Evolutionary conservation across 139 green algal genomes (phyloP).

Genomic region (Chlorella sp.): DNA sequence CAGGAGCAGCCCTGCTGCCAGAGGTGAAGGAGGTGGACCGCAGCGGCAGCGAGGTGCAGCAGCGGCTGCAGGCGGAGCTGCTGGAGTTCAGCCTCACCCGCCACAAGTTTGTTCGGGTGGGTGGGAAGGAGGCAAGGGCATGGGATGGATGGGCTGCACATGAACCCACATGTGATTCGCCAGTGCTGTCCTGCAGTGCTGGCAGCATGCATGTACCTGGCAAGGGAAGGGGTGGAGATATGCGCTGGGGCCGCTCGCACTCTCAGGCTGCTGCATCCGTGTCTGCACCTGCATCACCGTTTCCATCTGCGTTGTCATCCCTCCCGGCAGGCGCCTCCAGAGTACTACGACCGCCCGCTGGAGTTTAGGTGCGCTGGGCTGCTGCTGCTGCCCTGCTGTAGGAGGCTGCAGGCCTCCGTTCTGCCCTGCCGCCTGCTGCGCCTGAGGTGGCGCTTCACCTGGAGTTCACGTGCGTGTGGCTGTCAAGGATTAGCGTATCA

Average conservation of each 20-base stretch:
- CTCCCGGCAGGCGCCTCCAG: constrained; percentile 48
- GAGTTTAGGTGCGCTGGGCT: constrained; percentile 68
- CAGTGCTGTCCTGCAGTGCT: neutral
- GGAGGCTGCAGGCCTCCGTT: too few species aligned
- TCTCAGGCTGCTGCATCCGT: too few species aligned
- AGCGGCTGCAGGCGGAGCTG: constrained; percentile 50
- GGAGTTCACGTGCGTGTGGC: too few species aligned
- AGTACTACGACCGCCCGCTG: constrained; percentile 89
- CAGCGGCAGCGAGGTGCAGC: constrained; percentile 29
- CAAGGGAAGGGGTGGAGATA: too few species aligned
- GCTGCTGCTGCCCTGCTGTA: too few species aligned
- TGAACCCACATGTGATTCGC: too few species aligned
- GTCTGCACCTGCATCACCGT: neutral
- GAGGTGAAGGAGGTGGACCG: constrained; percentile 1
- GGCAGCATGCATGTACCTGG: too few species aligned
- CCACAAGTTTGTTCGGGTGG: constrained; percentile 74
- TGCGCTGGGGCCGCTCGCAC: neutral
- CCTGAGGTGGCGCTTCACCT: too few species aligned
- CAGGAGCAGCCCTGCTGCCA: neutral
- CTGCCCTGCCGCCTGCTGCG: too few species aligned
- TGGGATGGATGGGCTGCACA: too few species aligned
- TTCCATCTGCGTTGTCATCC: neutral
- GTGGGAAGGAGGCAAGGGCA: neutral
- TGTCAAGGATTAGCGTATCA: too few species aligned
- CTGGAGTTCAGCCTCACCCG: constrained; percentile 33